A percentile compares a stretch with the other conserved stretches of the same genome.
Evolutionary conservation across 2,329 filamentous ascomycete genomes (phyloP).

Genomic region (Penicillium nordicum): DNA sequence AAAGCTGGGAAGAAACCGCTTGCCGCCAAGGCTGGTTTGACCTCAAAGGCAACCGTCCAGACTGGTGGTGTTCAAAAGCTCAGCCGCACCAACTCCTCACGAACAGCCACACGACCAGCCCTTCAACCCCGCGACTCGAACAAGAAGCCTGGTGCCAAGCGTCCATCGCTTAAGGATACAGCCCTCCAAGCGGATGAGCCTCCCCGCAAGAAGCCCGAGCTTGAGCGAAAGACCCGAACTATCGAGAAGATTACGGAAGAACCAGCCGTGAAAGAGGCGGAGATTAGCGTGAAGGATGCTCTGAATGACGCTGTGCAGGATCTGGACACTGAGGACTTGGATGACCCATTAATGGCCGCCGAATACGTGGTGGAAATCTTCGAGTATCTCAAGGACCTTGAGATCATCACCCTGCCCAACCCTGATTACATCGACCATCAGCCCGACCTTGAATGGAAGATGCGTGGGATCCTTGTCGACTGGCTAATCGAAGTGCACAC

Average conservation of each 20-base stretch:
- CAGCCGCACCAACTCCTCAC: conserved; percentile 57
- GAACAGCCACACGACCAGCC: conserved; percentile 46
- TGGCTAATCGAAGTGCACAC: conserved; percentile 99
- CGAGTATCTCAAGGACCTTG: conserved; percentile 86
- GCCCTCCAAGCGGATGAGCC: conserved; percentile 58
- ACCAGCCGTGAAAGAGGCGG: conserved; percentile 18
- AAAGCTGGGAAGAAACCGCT: conserved; percentile 71
- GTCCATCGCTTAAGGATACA: conserved; percentile 59
- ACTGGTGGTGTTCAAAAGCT: conserved; percentile 78
- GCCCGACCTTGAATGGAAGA: conserved; percentile 96
- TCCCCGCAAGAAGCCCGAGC: conserved; percentile 62
- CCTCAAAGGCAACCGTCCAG: conserved; percentile 73
- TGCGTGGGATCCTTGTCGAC: conserved; percentile 92
- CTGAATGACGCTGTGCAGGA: conserved; percentile 46
- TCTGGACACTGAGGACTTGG: conserved; percentile 80
- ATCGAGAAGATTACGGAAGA: neutral
- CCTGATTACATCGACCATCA: conserved; percentile 94
- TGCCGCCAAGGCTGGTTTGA: conserved; percentile 61
- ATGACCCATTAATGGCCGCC: conserved; percentile 95
- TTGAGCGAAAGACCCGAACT: conserved; percentile 45
- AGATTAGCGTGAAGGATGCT: conserved; percentile 38
- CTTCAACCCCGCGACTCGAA: conserved; percentile 62
- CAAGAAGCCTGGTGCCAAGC: conserved; percentile 67
- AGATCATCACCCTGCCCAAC: conserved; percentile 78
- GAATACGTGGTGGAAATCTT: conserved; percentile 98